These are phyloP conservation scores for Solanum okadae DNA, from an alignment of 257 asterid species.

Conservation along the genomic window DNA sequence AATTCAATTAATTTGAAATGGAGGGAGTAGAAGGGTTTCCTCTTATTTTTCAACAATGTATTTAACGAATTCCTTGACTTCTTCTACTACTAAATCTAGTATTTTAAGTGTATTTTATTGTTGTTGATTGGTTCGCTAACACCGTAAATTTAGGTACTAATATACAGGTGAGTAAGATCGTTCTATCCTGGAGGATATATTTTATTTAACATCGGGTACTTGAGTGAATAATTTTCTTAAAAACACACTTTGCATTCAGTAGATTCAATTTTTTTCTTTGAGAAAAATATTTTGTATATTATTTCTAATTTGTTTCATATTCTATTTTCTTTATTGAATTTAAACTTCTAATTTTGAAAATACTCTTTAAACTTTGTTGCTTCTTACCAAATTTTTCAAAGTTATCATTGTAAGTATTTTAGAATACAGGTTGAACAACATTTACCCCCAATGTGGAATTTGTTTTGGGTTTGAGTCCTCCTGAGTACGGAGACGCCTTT, in stretches of 20 bases:
- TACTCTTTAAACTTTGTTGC: not conserved
- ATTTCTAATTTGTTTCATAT: not conserved
- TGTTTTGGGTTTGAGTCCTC: not conserved
- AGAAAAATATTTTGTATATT: not conserved
- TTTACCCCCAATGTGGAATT: not conserved
- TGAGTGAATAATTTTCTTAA: not conserved
- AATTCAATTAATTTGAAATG: too few relatives aligned
- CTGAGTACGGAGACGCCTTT: too few relatives aligned
- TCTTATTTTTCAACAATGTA: not conserved
- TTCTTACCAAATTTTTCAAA: too few relatives aligned
- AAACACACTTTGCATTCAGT: too few relatives aligned
- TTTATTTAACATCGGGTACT: not conserved
- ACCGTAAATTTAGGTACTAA: not conserved
- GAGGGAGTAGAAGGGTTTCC: not conserved
- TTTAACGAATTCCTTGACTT: not conserved
- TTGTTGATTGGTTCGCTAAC: not conserved
- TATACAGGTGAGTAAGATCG: accelerated
- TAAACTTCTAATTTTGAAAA: too few relatives aligned
- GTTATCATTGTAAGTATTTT: not conserved
- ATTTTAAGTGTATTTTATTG: not conserved
- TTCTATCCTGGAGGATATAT: not conserved
- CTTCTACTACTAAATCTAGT: too few relatives aligned
- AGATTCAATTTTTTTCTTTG: not conserved
- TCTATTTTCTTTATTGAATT: too few relatives aligned
- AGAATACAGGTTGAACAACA: not conserved